Evolutionary conservation across 2,329 filamentous ascomycete genomes (phyloP), one percentile per base, ranked within the genome.

Genomic region (Epichloe amarillans): DNA sequence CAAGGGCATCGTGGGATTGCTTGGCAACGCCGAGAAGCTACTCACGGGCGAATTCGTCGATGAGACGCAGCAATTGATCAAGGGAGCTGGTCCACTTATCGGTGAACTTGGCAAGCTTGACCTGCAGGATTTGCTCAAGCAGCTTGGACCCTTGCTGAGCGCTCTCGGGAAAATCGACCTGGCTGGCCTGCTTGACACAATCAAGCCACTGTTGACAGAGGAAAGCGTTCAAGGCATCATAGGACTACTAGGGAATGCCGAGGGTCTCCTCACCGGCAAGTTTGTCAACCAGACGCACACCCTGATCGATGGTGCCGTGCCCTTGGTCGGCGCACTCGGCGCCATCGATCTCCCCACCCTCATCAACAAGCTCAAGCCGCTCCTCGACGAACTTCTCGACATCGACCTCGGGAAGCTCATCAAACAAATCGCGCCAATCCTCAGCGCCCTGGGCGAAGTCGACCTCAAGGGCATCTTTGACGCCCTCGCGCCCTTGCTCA

Each of bases 251-350:
- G 57, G 49, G 8, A 69, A 69, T 30, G 67, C 66, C 2, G 66
- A 70, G 50, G 54, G 60, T 8, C 58, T 70, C 0, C 59, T 64
- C 2, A 62, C 61, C 0, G 40, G 47, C 14, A 60, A 64, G 37
- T 64, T 64, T 14, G 61, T 64, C 50, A 58, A 64, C 7, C 57
- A 64, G 21, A 63, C 61, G 0, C 56, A 62, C 4, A 55, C 54
- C 1, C 61, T 69, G 4, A 64, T 69, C 33, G 59, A 57, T 1
- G 65, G 60, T 1, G 68, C 67, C 6, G 62, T 64, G 7, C 69
- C 68, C 0, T 55, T 72, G 1, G 53, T 72, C 4, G 60, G 58
- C 1, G 64, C 66, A 0, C 61, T 72, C 1, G 60, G 61, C 2
- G 53, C 57, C 0, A 62, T 71, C 4, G 64, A 72, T 47, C 54